Conservation (phyloP, 225 moss, liverwort and hornwort genomes). For the Sphagnum contortum region DNA sequence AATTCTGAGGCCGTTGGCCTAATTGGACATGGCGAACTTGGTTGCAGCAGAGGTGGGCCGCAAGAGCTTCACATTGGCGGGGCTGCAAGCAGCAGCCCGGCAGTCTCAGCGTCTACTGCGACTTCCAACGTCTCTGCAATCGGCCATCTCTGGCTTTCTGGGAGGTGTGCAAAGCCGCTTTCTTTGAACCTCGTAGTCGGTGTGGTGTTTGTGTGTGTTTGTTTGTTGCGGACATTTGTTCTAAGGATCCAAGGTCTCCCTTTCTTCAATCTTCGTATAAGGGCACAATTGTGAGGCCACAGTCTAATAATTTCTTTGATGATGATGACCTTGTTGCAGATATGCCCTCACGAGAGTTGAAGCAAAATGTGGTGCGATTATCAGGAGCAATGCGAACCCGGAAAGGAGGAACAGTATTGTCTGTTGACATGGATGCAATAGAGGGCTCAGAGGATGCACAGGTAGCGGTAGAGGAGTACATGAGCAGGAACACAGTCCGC, state of each 20-base stretch:
- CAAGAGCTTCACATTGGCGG: constrained; percentile 32
- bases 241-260: no score
- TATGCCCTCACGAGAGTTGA: constrained; percentile 69
- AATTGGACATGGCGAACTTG: constrained; percentile 4
- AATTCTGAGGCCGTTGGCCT: no score
- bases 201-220: no score
- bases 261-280: no score
- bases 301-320: no score
- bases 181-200: no score
- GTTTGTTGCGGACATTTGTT: no score
- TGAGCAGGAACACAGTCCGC: constrained; percentile 28
- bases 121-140: constrained; percentile 28
- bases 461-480: constrained; percentile 70
- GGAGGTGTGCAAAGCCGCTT: constrained; percentile 9
- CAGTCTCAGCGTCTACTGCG: constrained; percentile 44
- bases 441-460: constrained; percentile 65
- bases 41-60: constrained; percentile 10
- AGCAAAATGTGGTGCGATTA: constrained; percentile 72
- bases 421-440: constrained; percentile 5
- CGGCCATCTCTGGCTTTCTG: constrained; percentile 39
- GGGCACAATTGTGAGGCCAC: no score
- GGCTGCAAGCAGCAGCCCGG: constrained; percentile 36
- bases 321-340: constrained; percentile 22
- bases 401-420: constrained; percentile 22
- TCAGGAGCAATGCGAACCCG: constrained; percentile 48